phyloP scores from a whole-genome alignment of 2,329 filamentous ascomycete species.

The Cytospora piceae region DNA sequence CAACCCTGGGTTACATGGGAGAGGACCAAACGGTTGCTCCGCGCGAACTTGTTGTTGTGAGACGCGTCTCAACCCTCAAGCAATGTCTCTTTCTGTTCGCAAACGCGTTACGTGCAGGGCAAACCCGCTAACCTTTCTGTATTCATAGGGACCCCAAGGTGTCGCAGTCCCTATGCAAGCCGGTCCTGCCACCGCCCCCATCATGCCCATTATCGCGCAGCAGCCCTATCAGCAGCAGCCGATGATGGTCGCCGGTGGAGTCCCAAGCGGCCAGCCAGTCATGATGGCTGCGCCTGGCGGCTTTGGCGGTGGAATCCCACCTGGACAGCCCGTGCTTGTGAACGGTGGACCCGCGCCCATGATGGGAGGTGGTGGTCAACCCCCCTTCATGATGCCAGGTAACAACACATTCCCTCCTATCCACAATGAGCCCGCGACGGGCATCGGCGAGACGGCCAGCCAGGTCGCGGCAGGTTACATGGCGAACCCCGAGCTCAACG shows the following conservation, averaged over 20 bases:
- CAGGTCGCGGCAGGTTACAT: conserved; percentile 54
- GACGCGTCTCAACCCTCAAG: conserved; percentile 10
- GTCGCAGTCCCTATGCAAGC: conserved; percentile 31
- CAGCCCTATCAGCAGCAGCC: conserved; percentile 29
- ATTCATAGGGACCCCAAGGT: conserved; percentile 31
- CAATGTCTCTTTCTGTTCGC: not conserved
- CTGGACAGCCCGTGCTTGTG: conserved; percentile 25
- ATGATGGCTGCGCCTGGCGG: conserved; percentile 26
- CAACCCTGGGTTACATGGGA: conserved; percentile 20
- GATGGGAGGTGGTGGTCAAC: conserved; percentile 31
- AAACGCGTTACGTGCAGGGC: not conserved
- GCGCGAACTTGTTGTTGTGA: conserved; percentile 24
- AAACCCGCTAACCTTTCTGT: conserved; percentile 28
- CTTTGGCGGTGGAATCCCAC: conserved; percentile 23
- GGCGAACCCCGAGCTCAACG: conserved; percentile 54
- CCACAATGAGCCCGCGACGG: conserved; percentile 53
- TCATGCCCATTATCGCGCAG: conserved; percentile 34
- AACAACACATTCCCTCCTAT: conserved; percentile 37
- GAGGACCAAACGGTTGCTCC: conserved; percentile 14
- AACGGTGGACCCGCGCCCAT: conserved; percentile 25
- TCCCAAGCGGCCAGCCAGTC: conserved; percentile 25
- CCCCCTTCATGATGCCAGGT: conserved; percentile 46
- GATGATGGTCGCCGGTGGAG: conserved; percentile 28
- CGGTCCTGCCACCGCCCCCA: conserved; percentile 29
- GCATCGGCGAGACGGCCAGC: conserved; percentile 54